A percentile compares a stretch with the other conserved stretches of the same genome.
phyloP scores from a whole-genome alignment of 2,329 filamentous ascomycete genomes.

The Epichloe brachyelytri region DNA sequence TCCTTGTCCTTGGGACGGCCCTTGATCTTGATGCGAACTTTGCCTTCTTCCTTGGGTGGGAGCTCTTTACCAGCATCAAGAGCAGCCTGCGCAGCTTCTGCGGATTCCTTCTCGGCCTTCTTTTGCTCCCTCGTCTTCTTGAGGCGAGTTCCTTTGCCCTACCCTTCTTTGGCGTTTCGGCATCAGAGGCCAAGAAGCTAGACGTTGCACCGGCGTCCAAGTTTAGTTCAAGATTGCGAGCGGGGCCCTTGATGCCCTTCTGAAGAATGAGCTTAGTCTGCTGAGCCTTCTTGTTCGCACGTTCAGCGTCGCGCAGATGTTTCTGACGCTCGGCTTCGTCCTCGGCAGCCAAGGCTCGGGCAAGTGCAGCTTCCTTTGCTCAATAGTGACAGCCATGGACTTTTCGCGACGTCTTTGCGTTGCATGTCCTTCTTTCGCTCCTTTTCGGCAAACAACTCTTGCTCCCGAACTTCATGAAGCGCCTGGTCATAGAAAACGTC shows the following conservation, averaged over 20 bases:
- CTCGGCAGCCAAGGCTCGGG: constrained; percentile 62
- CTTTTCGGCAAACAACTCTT: constrained; percentile 87
- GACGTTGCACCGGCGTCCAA: constrained; percentile 77
- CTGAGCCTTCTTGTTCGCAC: constrained; percentile 83
- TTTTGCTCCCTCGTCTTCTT: constrained; percentile 89
- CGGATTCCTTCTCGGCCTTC: constrained; percentile 67
- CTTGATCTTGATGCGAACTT: constrained; percentile 53
- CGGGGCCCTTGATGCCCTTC: constrained; percentile 71
- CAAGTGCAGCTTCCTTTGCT: constrained; percentile 72
- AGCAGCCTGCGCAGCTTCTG: constrained; percentile 77
- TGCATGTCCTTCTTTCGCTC: constrained; percentile 99
- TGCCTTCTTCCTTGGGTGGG: constrained; percentile 40
- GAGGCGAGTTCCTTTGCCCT: constrained; percentile 54
- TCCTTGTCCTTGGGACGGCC: constrained; percentile 33
- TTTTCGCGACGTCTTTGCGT: constrained; percentile 91
- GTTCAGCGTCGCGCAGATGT: constrained; percentile 73
- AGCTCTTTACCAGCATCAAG: constrained; percentile 67
- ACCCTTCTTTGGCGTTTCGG: constrained; percentile 38
- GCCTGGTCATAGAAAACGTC: constrained; percentile 68
- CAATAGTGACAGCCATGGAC: constrained; percentile 85
- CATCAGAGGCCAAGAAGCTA: constrained; percentile 61
- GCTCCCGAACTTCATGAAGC: constrained; percentile 73
- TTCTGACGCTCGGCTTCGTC: constrained; percentile 74
- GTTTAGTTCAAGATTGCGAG: constrained; percentile 59
- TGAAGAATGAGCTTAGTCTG: constrained; percentile 80